Conservation (phyloP, 2,329 filamentous ascomycete species). For the Botrytis paeoniae region DNA sequence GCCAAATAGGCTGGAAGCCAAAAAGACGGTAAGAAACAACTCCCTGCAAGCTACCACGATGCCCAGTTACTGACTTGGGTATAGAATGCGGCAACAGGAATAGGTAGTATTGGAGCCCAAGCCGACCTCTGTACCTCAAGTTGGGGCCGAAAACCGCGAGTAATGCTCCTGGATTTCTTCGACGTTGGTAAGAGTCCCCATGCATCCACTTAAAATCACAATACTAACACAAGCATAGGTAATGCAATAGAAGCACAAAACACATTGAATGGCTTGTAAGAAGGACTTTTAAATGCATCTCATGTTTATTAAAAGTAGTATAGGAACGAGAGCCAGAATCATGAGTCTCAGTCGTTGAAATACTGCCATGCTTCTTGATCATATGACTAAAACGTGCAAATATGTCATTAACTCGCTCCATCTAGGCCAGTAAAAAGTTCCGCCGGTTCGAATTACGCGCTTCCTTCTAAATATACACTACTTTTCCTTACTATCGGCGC, state of each 20-base stretch:
- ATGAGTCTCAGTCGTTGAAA: constrained; percentile 22
- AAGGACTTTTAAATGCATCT: constrained; percentile 5
- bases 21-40: constrained; percentile 30
- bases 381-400: not conserved
- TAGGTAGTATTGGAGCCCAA: constrained; percentile 52
- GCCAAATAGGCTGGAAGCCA: constrained; percentile 48
- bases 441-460: not conserved
- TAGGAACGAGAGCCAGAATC: constrained; percentile 14
- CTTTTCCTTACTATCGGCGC: not conserved
- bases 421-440: constrained; percentile 5
- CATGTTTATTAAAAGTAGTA: constrained; percentile 6
- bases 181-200: constrained; percentile 40
- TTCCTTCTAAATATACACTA: not conserved
- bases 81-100: constrained; percentile 40
- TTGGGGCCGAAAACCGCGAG: constrained; percentile 50
- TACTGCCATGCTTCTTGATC: not conserved
- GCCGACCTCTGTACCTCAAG: constrained; percentile 44
- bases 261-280: constrained; percentile 30
- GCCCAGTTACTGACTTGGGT: not conserved
- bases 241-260: constrained; percentile 35
- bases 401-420: not conserved
- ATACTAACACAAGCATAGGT: constrained; percentile 25
- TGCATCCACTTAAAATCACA: not conserved
- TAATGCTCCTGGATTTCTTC: constrained; percentile 59
- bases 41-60: not conserved